Conservation (phyloP, 2,329 filamentous ascomycete species). For the Fusarium lyarnte region DNA sequence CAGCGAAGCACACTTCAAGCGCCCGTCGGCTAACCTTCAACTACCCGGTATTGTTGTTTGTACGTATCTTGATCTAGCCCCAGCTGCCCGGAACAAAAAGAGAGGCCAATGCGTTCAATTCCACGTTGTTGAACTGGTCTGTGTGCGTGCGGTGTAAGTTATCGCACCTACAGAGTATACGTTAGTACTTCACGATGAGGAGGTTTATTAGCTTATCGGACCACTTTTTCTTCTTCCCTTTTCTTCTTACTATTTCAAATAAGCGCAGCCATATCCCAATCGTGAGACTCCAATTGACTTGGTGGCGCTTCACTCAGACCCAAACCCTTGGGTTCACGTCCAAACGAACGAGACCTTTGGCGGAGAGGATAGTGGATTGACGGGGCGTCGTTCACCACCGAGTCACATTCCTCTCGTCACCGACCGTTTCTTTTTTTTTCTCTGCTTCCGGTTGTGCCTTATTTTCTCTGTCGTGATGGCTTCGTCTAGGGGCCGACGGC, state of each 20-base stretch:
- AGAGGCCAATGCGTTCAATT: slow-evolving; percentile 8
- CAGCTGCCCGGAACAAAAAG: background rate
- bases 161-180: background rate
- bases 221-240: background rate
- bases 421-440: slow-evolving; percentile 11
- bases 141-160: slow-evolving; percentile 14
- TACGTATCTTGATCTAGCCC: background rate
- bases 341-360: slow-evolving; percentile 14
- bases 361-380: slow-evolving; percentile 3
- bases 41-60: background rate
- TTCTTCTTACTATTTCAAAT: slow-evolving; percentile 7
- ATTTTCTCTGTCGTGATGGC: slow-evolving; percentile 4
- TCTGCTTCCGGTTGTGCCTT: background rate
- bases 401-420: slow-evolving; percentile 30
- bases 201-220: background rate
- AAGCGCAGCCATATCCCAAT: slow-evolving; percentile 1
- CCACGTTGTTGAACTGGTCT: slow-evolving; percentile 17
- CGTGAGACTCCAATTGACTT: background rate
- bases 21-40: background rate
- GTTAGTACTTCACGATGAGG: background rate
- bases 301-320: slow-evolving; percentile 17
- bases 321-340: slow-evolving; percentile 23
- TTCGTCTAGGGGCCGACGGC: slow-evolving; percentile 25
- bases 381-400: slow-evolving; percentile 13
- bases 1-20: background rate